Evolutionary conservation across 1,284 basidiomycete genomes (phyloP).

Genomic region (Testicularia cyperi): DNA sequence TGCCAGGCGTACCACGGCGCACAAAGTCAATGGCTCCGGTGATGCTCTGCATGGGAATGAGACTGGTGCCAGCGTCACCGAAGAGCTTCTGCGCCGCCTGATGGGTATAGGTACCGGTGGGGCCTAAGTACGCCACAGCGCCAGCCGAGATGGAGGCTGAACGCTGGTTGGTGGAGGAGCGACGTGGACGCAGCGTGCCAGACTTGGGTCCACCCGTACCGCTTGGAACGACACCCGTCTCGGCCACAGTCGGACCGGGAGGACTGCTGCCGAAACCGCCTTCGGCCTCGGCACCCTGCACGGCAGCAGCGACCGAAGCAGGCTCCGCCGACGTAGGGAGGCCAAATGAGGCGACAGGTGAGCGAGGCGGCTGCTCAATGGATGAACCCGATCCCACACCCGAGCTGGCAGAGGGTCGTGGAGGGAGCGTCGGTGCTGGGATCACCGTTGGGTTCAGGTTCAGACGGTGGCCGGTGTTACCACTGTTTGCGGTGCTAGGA

Average conservation of each 20-base stretch:
- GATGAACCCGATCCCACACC: no score
- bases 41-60: conserved; percentile 40
- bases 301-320: conserved; percentile 3
- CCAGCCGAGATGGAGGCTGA: conserved; percentile 36
- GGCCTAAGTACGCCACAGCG: conserved; percentile 36
- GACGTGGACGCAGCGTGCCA: conserved; percentile 32
- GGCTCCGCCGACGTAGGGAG: no score
- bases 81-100: conserved; percentile 39
- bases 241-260: conserved; percentile 35
- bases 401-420: conserved; percentile 17
- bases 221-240: conserved; percentile 38
- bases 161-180: conserved; percentile 25
- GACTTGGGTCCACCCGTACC: conserved; percentile 44
- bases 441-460: conserved; percentile 33
- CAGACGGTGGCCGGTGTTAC: conserved; percentile 11
- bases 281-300: not conserved
- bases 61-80: conserved; percentile 19
- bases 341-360: no score
- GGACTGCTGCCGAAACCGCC: conserved; percentile 9
- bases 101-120: conserved; percentile 36
- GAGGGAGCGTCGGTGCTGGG: conserved; percentile 27
- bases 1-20: conserved; percentile 29
- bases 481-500: conserved; percentile 3
- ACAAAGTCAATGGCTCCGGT: conserved; percentile 40
- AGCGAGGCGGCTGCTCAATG: no score